Percentiles rank a stretch among this genome's conserved stretches.
Conservation (phyloP, 1,284 basidiomycete species). For the Cystobasidium sp. region DNA sequence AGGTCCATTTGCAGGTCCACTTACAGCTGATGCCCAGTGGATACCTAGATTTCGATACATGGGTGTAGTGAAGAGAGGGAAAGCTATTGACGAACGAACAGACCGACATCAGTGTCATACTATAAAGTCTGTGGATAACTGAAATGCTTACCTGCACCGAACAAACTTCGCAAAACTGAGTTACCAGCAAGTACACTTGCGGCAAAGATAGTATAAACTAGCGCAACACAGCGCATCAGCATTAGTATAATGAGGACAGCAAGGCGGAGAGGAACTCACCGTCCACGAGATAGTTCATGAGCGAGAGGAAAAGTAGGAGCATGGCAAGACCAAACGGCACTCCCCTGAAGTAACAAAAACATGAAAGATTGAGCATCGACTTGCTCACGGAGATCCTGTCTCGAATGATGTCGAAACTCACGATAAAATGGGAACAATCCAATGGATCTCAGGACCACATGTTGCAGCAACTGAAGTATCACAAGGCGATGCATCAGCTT, state of each 20-base stretch:
- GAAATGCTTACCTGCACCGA: slow-evolving; percentile 65
- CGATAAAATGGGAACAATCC: slow-evolving; percentile 52
- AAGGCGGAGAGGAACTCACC: background rate
- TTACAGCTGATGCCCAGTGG: slow-evolving; percentile 69
- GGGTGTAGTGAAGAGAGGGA: slow-evolving; percentile 58
- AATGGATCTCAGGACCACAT: slow-evolving; percentile 56
- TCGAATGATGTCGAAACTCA: slow-evolving; percentile 64
- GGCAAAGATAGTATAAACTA: slow-evolving; percentile 41
- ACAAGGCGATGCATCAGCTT: too few species aligned
- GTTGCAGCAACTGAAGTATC: slow-evolving; percentile 57
- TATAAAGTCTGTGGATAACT: background rate
- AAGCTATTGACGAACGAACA: slow-evolving; percentile 35
- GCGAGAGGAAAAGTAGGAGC: slow-evolving; percentile 65
- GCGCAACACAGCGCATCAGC: background rate
- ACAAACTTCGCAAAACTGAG: slow-evolving; percentile 66
- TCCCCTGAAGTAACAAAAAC: slow-evolving; percentile 5
- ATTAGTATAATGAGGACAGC: background rate
- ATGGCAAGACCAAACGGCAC: slow-evolving; percentile 60
- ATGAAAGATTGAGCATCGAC: too few species aligned
- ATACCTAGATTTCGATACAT: slow-evolving; percentile 68
- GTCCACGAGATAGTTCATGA: slow-evolving; percentile 47
- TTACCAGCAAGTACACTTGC: slow-evolving; percentile 30
- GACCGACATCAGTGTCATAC: background rate
- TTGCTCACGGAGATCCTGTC: too few species aligned
- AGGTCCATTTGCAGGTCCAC: slow-evolving; percentile 64